A percentile compares a stretch with the other conserved stretches of the same genome.
Evolutionary conservation across 495 filamentous ascomycete species (phyloP).

Genomic region (Pseudotulostoma volvatum): DNA sequence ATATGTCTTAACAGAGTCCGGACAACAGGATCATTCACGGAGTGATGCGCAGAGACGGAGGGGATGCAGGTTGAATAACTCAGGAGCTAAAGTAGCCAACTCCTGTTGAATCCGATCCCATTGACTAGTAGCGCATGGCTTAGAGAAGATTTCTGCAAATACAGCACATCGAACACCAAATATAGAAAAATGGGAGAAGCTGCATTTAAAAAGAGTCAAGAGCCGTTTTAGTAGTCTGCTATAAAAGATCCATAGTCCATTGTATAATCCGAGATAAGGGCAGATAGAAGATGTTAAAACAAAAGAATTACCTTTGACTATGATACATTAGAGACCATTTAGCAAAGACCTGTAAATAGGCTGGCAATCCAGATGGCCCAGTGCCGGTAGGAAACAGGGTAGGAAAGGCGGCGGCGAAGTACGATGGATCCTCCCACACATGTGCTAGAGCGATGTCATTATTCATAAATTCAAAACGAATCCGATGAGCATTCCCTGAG

Average conservation of each 20-base stretch:
- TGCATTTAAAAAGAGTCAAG: too few relatives aligned
- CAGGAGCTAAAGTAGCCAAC: too few relatives aligned
- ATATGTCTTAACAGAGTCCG: neutral
- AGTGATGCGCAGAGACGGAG: neutral
- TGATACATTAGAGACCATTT: slow-evolving; percentile 7
- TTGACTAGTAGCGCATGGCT: too few relatives aligned
- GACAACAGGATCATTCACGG: neutral
- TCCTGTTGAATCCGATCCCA: too few relatives aligned
- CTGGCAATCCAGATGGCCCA: slow-evolving; percentile 7
- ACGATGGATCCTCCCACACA: slow-evolving; percentile 6
- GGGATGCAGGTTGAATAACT: too few relatives aligned
- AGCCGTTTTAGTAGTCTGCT: too few relatives aligned
- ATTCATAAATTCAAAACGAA: neutral
- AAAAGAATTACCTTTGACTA: slow-evolving; percentile 7
- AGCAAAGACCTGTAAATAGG: slow-evolving; percentile 3
- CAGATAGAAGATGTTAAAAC: too few relatives aligned
- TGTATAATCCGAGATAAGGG: too few relatives aligned
- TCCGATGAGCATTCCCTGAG: neutral
- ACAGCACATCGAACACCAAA: too few relatives aligned
- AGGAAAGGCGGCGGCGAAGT: slow-evolving; percentile 8
- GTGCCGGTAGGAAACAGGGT: slow-evolving; percentile 10
- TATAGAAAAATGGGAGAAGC: too few relatives aligned
- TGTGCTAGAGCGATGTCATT: neutral
- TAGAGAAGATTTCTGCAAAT: too few relatives aligned
- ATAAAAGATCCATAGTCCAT: too few relatives aligned